Evolutionary conservation across 805 yeast species (phyloP), one percentile per base, ranked within the genome.

Genomic region (Metschnikowia chrysomelidarum): DNA sequence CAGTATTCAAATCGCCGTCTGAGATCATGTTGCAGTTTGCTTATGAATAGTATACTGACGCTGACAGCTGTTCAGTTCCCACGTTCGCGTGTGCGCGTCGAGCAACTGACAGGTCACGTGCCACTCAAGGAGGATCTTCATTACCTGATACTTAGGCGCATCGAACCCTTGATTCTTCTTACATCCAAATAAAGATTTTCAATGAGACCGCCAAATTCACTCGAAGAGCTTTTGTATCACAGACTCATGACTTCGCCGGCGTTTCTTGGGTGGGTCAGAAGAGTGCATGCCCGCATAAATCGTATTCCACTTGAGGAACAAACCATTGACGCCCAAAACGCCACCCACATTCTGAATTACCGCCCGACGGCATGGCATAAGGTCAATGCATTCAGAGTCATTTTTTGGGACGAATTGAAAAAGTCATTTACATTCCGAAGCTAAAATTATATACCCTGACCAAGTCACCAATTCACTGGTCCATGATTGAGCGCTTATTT

Each of bases 1-100:
- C 64, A 31, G 75, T 63, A 58, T 88, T 78, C 57, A 89, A 73
- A 60, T 87, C 93, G 36, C 68, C 69, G 70, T 89, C 97, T 11
- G 86, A 70, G 53, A 89, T 88, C 96, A 89, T 89, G n/a, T n/a
- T 24, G 32, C 19, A 20, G 35, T 19, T 33, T n/a, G 7, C 18
- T 13, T 21, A 21, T n/a, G n/a, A n/a, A n/a, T n/a, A n/a, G n/a
- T n/a, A n/a, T n/a, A n/a, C n/a, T n/a, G n/a, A n/a, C n/a, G 16
- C 24, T 22, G n/a, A n/a, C n/a, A n/a, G 34, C 30, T 29, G 34
- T 30, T 26, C 39, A 35, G 25, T 28, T 28, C 24, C 27, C 30
- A 25, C 32, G 8, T 7, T 24, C 16, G 6, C 20, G 27, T 7
- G 22, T 20, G 9, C 30, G 25, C 27, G 25, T 26, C n/a, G 8